Conservation (phyloP, 1,284 basidiomycete species). For the Rhodotorula sp. region DNA sequence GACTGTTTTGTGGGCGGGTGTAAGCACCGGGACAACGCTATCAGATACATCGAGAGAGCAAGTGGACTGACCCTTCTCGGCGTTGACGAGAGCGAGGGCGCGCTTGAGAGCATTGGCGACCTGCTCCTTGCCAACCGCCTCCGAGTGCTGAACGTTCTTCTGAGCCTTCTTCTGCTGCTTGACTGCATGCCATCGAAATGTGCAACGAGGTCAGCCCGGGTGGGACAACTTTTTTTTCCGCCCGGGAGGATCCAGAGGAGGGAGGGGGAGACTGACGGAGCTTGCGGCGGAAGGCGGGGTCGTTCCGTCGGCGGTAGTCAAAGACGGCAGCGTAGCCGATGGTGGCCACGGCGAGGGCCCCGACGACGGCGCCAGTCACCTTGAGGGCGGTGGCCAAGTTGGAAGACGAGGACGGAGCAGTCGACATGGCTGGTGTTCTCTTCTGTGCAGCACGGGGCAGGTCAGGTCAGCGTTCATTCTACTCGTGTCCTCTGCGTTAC, state of each 20-base stretch:
- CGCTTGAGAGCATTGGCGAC: slow-evolving; percentile 60
- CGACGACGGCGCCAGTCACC: slow-evolving; percentile 60
- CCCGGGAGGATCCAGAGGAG: too few species aligned
- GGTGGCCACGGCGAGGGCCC: slow-evolving; percentile 57
- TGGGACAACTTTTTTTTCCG: background rate
- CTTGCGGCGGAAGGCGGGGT: slow-evolving; percentile 80
- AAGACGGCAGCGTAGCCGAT: slow-evolving; percentile 86
- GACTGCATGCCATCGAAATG: slow-evolving; percentile 55
- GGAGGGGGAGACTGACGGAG: slow-evolving; percentile 63
- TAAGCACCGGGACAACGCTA: slow-evolving; percentile 14
- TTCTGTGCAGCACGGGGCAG: background rate
- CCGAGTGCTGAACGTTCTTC: slow-evolving; percentile 60
- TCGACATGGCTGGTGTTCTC: background rate
- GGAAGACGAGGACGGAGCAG: slow-evolving; percentile 49
- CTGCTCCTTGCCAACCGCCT: slow-evolving; percentile 51
- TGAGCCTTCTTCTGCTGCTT: slow-evolving; percentile 81
- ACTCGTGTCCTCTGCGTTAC: slow-evolving; percentile 1
- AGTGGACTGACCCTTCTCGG: slow-evolving; percentile 44
- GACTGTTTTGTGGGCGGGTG: slow-evolving; percentile 10
- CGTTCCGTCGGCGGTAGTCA: slow-evolving; percentile 89
- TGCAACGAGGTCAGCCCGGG: background rate
- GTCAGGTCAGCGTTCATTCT: slow-evolving; percentile 5
- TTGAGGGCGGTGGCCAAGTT: slow-evolving; percentile 21
- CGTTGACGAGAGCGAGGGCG: slow-evolving; percentile 56
- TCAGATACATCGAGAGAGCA: background rate